Conservation (phyloP, 2,329 filamentous ascomycete species). For the Graphiopsis chlorocephala region DNA sequence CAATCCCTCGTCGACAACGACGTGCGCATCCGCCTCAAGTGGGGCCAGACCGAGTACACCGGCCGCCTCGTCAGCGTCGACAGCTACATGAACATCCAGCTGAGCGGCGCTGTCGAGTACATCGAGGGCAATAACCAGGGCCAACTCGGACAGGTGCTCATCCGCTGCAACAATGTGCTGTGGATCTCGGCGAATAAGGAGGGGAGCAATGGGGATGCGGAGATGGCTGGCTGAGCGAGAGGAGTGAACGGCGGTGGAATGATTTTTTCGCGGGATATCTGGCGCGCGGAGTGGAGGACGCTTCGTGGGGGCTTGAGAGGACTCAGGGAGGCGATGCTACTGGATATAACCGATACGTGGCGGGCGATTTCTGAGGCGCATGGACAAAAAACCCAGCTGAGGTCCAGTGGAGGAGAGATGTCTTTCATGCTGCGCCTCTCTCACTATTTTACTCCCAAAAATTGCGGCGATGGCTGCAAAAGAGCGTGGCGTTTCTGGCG, state of each 20-base stretch:
- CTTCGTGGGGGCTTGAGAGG: not conserved
- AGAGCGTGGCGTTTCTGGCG: slow-evolving; percentile 11
- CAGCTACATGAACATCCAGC: slow-evolving; percentile 98
- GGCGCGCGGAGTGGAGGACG: no score
- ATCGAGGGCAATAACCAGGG: slow-evolving; percentile 84
- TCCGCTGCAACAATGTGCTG: slow-evolving; percentile 59
- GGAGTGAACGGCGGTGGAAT: not conserved
- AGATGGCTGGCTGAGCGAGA: slow-evolving; percentile 40
- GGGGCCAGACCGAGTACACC: slow-evolving; percentile 97
- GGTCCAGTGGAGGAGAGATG: not conserved
- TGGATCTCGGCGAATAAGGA: slow-evolving; percentile 7
- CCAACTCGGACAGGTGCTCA: slow-evolving; percentile 83
- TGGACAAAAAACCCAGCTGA: not conserved
- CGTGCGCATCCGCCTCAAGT: slow-evolving; percentile 90
- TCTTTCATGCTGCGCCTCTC: not conserved
- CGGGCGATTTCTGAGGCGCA: not conserved
- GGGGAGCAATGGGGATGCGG: slow-evolving; percentile 35
- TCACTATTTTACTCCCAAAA: not conserved
- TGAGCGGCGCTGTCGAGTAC: slow-evolving; percentile 87
- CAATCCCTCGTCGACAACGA: slow-evolving; percentile 92
- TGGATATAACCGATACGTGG: not conserved
- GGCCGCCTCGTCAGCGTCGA: slow-evolving; percentile 89
- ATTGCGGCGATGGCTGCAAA: not conserved
- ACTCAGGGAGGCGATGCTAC: not conserved
- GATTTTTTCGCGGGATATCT: no score